These are phyloP conservation scores for Mollisia scopiformis DNA, from an alignment of 2,329 filamentous ascomycete species.

Conservation along the genomic window DNA sequence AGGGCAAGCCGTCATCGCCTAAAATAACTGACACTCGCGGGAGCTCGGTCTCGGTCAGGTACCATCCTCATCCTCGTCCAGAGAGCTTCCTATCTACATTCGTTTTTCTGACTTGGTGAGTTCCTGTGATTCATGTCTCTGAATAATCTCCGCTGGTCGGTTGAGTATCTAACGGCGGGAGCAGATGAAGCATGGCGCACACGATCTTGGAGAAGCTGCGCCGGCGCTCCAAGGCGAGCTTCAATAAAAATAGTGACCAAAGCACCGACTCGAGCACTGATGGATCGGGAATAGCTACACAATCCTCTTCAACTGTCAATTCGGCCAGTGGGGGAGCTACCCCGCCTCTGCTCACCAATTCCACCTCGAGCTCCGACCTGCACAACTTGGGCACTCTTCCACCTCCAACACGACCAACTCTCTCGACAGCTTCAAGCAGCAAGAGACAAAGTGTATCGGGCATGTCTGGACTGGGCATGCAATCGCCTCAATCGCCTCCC, in stretches of 20 bases:
- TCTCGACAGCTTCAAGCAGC: constrained; percentile 45
- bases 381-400: not conserved
- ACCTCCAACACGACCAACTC: constrained; percentile 45
- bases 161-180: not conserved
- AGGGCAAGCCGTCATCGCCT: constrained; percentile 23
- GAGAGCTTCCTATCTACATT: constrained; percentile 4
- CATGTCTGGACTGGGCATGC: constrained; percentile 61
- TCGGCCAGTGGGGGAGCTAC: constrained; percentile 66
- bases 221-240: constrained; percentile 75
- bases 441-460: constrained; percentile 67
- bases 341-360: constrained; percentile 59
- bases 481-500: constrained; percentile 56
- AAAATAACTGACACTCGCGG: constrained; percentile 7
- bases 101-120: constrained; percentile 12
- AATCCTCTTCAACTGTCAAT: constrained; percentile 63
- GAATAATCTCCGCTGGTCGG: not conserved
- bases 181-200: constrained; percentile 51
- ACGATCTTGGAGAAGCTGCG: constrained; percentile 78
- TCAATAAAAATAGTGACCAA: constrained; percentile 70
- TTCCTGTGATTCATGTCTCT: not conserved
- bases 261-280: constrained; percentile 64
- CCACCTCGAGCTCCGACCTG: not conserved
- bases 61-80: not conserved
- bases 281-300: constrained; percentile 58
- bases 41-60: not conserved